Base-by-base conservation (phyloP, 805 yeast species). In the Hanseniaspora guilliermondii region DNA sequence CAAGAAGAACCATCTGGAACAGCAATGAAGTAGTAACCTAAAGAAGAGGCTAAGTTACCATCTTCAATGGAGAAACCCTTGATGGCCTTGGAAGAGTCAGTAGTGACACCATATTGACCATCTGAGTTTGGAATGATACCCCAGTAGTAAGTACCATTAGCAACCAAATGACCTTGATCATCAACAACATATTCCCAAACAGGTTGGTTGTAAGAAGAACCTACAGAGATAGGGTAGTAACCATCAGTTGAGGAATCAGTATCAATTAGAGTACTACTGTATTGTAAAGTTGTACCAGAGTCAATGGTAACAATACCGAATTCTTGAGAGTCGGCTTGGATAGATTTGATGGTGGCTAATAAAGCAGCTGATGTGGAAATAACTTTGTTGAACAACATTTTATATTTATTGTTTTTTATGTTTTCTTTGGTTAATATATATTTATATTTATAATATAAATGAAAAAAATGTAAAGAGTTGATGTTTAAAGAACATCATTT, bases 31-130 rank as follows among this genome's bases (percentile, higher is more conserved):
- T 64, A 62, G 67, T 73, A 76, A 39, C 61, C 68, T 27, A 62
- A 58, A 32, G 65, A 58, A 45, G 69, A 71, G 37, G 67, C 56
- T 62, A 76, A 68, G 61, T 66, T 59, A 37, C 72, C 75, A 45
- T 66, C 62, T 7, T 60, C 30, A 58, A 76, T 66, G 25, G 73
- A 59, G 61, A 73, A 76, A 3, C 74, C 72, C 19, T 67, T 56
- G 27, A 68, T 47, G 44, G 61, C 65, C 42, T 64, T 62, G 21
- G 61, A 52, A 53, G 58, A 62, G 22, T 60, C 53, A 44, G 64
- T 64, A 21, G 56, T 53, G 24, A 22, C 50, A 41, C 48, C 48
- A 16, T 47, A 54, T 24, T 58, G 59, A 14, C 55, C 58, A 9
- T 62, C 45, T 30, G 61, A 40, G 49, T 52, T 14, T 36, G 55